Conservation (phyloP, 352 stramenopile species). For the Phytophthora litchii region DNA sequence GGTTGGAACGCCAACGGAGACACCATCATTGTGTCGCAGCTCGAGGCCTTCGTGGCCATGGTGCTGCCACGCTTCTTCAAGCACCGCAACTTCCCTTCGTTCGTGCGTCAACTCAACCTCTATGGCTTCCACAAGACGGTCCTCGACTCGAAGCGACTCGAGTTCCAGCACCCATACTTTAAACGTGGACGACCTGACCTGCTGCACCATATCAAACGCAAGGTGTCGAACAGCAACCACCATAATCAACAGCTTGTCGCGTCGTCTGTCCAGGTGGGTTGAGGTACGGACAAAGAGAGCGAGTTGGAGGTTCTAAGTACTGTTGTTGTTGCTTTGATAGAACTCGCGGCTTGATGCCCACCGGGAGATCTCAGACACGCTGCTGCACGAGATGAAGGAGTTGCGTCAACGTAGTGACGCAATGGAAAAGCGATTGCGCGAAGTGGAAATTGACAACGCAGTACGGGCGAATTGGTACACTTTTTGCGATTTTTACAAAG, state of each 20-base stretch:
- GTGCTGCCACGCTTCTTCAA: slow-evolving; percentile 92
- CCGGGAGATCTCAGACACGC: slow-evolving; percentile 77
- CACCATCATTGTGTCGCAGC: slow-evolving; percentile 92
- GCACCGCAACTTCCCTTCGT: slow-evolving; percentile 94
- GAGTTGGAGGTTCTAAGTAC: slow-evolving; percentile 1
- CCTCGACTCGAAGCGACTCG: slow-evolving; percentile 91
- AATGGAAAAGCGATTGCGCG: slow-evolving; percentile 88
- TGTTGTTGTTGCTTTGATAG: slow-evolving; percentile 30
- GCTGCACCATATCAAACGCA: slow-evolving; percentile 89
- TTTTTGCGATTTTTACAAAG: neutral
- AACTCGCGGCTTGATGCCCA: slow-evolving; percentile 74
- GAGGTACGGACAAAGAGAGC: neutral
- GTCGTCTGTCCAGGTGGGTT: slow-evolving; percentile 57
- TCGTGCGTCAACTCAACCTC: slow-evolving; percentile 94
- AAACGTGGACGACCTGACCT: slow-evolving; percentile 86
- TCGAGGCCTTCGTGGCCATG: slow-evolving; percentile 82
- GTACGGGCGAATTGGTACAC: slow-evolving; percentile 32
- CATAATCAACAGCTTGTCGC: slow-evolving; percentile 60
- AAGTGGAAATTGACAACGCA: slow-evolving; percentile 88
- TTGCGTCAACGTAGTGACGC: slow-evolving; percentile 80
- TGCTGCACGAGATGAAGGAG: slow-evolving; percentile 87
- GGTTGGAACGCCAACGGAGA: slow-evolving; percentile 91
- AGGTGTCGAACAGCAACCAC: slow-evolving; percentile 70
- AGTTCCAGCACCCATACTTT: slow-evolving; percentile 94
- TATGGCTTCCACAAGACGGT: slow-evolving; percentile 95